Percentiles rank a stretch among this genome's conserved stretches.
Conservation (phyloP, 2,329 filamentous ascomycete species). For the Emmonsiellopsis sp. region DNA sequence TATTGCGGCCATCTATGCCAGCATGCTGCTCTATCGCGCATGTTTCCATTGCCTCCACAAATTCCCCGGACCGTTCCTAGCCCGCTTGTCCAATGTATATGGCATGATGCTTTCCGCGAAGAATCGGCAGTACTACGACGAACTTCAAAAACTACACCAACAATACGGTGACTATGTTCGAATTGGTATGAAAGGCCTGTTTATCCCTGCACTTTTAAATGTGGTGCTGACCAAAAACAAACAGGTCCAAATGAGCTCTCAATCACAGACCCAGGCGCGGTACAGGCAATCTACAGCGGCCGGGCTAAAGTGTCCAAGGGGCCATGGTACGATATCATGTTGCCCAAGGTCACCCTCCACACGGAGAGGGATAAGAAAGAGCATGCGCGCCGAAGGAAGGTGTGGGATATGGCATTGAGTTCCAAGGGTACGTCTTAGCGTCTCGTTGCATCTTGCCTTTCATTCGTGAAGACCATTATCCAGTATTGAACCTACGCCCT, state of each 20-base stretch:
- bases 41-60: slow-evolving; percentile 11
- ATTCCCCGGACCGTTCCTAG: slow-evolving; percentile 19
- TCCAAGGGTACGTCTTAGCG: slow-evolving; percentile 15
- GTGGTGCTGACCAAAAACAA: slow-evolving; percentile 19
- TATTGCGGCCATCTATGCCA: slow-evolving; percentile 15
- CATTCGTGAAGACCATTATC: background rate
- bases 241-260: slow-evolving; percentile 14
- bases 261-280: slow-evolving; percentile 16
- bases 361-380: slow-evolving; percentile 24
- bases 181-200: slow-evolving; percentile 26
- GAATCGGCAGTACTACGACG: slow-evolving; percentile 16
- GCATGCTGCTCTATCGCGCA: slow-evolving; percentile 20
- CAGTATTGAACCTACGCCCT: background rate
- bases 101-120: slow-evolving; percentile 14
- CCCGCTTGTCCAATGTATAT: slow-evolving; percentile 24
- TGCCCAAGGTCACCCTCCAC: slow-evolving; percentile 29
- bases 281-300: slow-evolving; percentile 24
- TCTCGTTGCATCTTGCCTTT: background rate
- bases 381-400: slow-evolving; percentile 30
- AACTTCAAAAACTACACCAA: slow-evolving; percentile 22
- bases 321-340: slow-evolving; percentile 30
- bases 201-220: slow-evolving; percentile 14
- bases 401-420: slow-evolving; percentile 35
- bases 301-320: slow-evolving; percentile 24
- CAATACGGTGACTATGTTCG: slow-evolving; percentile 28